Conservation (phyloP, 1,284 basidiomycete genomes). For the Sanguinoderma infundibulare region DNA sequence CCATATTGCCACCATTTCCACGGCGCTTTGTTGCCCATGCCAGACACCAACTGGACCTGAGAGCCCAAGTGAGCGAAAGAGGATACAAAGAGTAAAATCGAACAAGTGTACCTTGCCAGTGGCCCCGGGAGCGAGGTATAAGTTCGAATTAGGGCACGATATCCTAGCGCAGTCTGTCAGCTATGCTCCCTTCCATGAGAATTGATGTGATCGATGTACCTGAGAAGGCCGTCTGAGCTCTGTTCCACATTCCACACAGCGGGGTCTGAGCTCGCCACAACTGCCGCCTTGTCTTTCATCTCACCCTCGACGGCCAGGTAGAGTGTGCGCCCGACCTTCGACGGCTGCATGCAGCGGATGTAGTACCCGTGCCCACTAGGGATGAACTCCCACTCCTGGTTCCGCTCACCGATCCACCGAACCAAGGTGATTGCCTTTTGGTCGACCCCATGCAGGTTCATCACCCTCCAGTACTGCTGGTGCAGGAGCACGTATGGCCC, state of each 20-base stretch:
- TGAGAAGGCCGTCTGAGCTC: slow-evolving; percentile 27
- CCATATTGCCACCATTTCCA: too few species aligned
- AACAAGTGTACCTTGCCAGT: too few species aligned
- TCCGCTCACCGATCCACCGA: slow-evolving; percentile 45
- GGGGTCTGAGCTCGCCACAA: slow-evolving; percentile 38
- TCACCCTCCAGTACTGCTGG: too few species aligned
- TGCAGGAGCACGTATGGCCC: too few species aligned
- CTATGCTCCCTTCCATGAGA: background rate
- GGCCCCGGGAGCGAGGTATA: too few species aligned
- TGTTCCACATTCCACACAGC: slow-evolving; percentile 31
- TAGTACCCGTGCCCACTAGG: slow-evolving; percentile 44
- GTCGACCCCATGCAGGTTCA: too few species aligned
- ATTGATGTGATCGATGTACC: slow-evolving; percentile 15
- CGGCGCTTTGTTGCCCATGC: too few species aligned
- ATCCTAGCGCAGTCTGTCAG: slow-evolving; percentile 20
- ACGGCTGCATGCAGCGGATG: slow-evolving; percentile 42
- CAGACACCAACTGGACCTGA: too few species aligned
- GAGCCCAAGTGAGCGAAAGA: too few species aligned
- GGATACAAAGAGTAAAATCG: too few species aligned
- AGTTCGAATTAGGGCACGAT: slow-evolving; percentile 31
- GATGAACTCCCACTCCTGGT: slow-evolving; percentile 61
- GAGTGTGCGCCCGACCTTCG: slow-evolving; percentile 29
- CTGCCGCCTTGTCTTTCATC: slow-evolving; percentile 36
- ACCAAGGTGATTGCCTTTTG: too few species aligned
- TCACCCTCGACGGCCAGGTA: slow-evolving; percentile 49